Evolutionary conservation across 129 eudicot genomes (phyloP).

Genomic region (Chrysanthemum seticuspe): DNA sequence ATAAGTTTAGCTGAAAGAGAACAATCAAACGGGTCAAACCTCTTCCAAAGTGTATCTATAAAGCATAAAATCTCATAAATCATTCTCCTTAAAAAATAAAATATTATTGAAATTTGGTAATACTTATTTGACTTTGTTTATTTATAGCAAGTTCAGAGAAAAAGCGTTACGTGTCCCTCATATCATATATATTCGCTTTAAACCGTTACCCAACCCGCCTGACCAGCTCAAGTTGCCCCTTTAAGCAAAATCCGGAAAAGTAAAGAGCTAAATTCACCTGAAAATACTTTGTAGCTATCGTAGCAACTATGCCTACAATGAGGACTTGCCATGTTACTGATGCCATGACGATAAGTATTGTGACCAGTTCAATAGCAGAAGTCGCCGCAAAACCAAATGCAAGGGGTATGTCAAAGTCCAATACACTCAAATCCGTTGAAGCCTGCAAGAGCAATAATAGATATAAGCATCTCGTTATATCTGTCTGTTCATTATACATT

Average conservation of each 20-base stretch:
- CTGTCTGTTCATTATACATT: background rate
- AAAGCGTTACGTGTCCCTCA: too few species aligned
- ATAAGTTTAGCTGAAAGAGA: background rate
- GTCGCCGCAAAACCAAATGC: slow-evolving; percentile 37
- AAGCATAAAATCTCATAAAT: background rate
- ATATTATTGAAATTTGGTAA: too few species aligned
- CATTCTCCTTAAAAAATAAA: background rate
- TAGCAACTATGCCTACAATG: slow-evolving; percentile 54
- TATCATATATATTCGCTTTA: too few species aligned
- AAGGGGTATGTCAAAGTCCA: slow-evolving; percentile 64
- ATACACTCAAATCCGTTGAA: slow-evolving; percentile 63
- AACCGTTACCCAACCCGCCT: too few species aligned
- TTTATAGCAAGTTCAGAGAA: background rate
- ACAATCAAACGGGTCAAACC: background rate
- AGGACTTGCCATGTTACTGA: slow-evolving; percentile 80
- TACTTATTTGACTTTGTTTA: background rate
- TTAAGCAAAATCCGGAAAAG: background rate
- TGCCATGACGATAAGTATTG: slow-evolving; percentile 50
- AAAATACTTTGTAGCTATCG: slow-evolving; percentile 46
- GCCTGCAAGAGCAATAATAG: slow-evolving; percentile 41
- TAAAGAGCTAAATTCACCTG: slow-evolving; percentile 41
- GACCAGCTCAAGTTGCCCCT: too few species aligned
- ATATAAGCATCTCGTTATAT: background rate
- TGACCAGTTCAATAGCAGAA: slow-evolving; percentile 37
- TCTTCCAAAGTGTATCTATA: background rate